Conservation (phyloP, 768 basidiomycete species). For the Amanita phalloides region DNA sequence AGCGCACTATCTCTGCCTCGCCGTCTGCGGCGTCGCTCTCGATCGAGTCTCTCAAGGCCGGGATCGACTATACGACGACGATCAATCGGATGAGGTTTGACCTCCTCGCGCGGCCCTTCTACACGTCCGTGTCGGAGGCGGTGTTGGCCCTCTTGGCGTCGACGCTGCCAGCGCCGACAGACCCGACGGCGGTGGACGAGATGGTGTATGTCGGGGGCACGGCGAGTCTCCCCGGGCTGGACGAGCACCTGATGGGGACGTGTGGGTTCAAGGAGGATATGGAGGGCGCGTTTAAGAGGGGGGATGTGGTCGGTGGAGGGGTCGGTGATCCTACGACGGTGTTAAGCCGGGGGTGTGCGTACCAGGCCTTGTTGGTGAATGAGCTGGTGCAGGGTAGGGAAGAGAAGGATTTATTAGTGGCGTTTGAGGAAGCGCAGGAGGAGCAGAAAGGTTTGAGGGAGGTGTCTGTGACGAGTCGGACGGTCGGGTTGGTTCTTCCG, state of each 20-base stretch:
- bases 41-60: conserved; percentile 91
- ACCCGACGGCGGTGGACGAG: conserved; percentile 64
- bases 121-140: conserved; percentile 40
- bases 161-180: conserved; percentile 28
- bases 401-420: conserved; percentile 34
- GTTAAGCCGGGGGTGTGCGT: conserved; percentile 64
- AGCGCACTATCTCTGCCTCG: conserved; percentile 83
- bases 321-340: conserved; percentile 71
- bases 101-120: conserved; percentile 49
- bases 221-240: conserved; percentile 63
- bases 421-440: conserved; percentile 27
- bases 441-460: conserved; percentile 20
- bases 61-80: conserved; percentile 73
- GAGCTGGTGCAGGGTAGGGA: conserved; percentile 28
- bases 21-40: conserved; percentile 83
- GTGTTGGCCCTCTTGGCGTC: conserved; percentile 41
- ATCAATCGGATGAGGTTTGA: conserved; percentile 52
- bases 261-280: conserved; percentile 52
- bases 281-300: conserved; percentile 53
- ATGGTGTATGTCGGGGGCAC: conserved; percentile 75
- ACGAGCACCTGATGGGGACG: conserved; percentile 37
- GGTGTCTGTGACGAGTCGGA: conserved; percentile 46
- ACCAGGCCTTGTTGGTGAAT: conserved; percentile 59
- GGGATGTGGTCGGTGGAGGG: conserved; percentile 63
- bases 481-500: conserved; percentile 61